A percentile compares a stretch with the other conserved stretches of the same genome.
Evolutionary conservation across 768 basidiomycete genomes (phyloP).

Genomic region (Pleurotus ostreatus): DNA sequence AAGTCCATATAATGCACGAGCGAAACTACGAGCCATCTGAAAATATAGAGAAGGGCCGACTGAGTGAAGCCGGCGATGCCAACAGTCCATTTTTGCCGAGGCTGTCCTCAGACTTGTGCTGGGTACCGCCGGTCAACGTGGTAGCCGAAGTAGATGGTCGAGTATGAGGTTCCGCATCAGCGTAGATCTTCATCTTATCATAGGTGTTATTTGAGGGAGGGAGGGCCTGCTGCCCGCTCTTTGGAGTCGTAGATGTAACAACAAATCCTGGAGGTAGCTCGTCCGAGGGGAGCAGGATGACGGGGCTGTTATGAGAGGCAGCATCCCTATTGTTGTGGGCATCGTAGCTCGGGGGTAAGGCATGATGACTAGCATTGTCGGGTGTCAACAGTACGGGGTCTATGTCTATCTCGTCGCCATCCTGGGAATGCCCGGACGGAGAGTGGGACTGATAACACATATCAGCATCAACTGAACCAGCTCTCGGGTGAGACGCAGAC

Average conservation of each 20-base stretch:
- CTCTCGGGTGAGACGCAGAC: neutral
- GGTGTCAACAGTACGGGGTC: constrained; percentile 3
- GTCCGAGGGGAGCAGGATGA: neutral
- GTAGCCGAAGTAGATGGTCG: neutral
- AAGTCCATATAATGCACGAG: too few species aligned
- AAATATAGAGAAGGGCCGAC: constrained; percentile 1
- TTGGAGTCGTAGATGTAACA: neutral
- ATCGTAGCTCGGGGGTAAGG: neutral
- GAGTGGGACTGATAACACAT: neutral
- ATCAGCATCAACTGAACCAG: neutral
- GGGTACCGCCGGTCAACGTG: neutral
- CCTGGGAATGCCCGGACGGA: neutral
- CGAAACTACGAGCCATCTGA: constrained; percentile 1
- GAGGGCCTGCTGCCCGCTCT: neutral
- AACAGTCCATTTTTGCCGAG: neutral
- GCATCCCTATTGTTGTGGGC: neutral
- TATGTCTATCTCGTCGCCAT: neutral
- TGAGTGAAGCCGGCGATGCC: neutral
- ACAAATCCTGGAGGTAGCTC: neutral
- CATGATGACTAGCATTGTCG: neutral
- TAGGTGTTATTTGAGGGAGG: neutral
- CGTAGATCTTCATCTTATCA: neutral
- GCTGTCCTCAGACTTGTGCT: neutral
- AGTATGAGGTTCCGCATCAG: neutral
- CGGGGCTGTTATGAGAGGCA: neutral